Evolutionary conservation across 345 rosid genomes (phyloP), one percentile per base, ranked within the genome.

Genomic region (Eucalyptus pauciflora): DNA sequence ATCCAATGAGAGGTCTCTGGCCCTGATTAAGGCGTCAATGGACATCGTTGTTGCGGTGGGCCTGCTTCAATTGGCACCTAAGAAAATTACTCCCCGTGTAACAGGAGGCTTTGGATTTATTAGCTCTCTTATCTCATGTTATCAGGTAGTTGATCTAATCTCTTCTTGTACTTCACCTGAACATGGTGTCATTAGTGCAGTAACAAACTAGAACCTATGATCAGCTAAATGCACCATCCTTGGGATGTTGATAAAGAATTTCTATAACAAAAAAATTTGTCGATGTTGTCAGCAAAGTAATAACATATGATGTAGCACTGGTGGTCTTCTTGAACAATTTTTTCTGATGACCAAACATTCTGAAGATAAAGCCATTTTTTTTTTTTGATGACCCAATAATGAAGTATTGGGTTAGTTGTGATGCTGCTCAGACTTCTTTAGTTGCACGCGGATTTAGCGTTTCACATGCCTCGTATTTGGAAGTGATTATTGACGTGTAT

Each of bases 61-160:
- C 85, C 93, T 98, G 56, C 99, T 98, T 90, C 99, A 96, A 64
- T 92, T 97, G 93, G 96, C 94, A 54, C 99, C 99, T 46, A 94
- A 92, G 94, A 97, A 93, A 88, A 92, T 98, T 76, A 95, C 94
- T 90, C 96, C 99, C 87, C 99, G 99, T 64, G 96, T 96, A 56
- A 96, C 99, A 3, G 99, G 99, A 81, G 98, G 94, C 88, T 89
- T 97, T 27, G 99, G 99, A 92, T 94, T 97, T 91, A 91, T 88
- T 90, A 92, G 93, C 88, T 98, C 99, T 43, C 95, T 98, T 54
- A 97, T 98, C 90, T 96, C 99, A 83, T 98, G 99, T 91, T 97
- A 97, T 91, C 99, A 97, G 99, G 99, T 97, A 93, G 83, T 71
- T 71, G 27, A 37, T 71, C 83, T 71, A 71, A 43, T 71, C 83